Evolutionary conservation across 257 asterid species (phyloP).

Genomic region (Knoxia roxburghii): DNA sequence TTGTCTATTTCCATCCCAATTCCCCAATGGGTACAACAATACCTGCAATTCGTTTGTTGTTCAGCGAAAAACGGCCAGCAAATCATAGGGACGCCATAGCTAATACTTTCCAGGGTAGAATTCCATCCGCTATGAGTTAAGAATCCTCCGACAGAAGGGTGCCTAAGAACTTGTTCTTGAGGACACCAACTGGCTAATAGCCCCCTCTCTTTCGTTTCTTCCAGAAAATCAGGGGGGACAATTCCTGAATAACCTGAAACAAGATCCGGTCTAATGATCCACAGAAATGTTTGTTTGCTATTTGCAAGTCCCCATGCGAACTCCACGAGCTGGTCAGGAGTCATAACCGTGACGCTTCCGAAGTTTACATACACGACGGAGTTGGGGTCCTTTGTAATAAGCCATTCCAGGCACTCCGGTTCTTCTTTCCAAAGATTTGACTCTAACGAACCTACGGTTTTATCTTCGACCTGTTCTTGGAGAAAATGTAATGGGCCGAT

Average conservation of each 20-base stretch:
- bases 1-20: constrained; percentile 46
- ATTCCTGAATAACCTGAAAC: constrained; percentile 29
- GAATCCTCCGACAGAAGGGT: constrained; percentile 48
- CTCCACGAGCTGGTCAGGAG: constrained; percentile 35
- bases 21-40: constrained; percentile 32
- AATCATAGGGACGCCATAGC: constrained; percentile 45
- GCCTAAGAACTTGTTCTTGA: constrained; percentile 49
- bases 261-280: constrained; percentile 54
- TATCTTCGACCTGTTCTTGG: constrained; percentile 11
- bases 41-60: constrained; percentile 52
- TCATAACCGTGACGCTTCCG: constrained; percentile 43
- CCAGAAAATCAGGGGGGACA: constrained; percentile 29
- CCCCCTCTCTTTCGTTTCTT: constrained; percentile 34
- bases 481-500: constrained; percentile 51
- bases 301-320: constrained; percentile 58
- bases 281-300: constrained; percentile 34
- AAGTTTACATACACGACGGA: constrained; percentile 47
- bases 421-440: constrained; percentile 59
- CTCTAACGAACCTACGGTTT: constrained; percentile 16
- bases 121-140: constrained; percentile 59
- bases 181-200: constrained; percentile 43
- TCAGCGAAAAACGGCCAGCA: constrained; percentile 67
- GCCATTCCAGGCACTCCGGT: constrained; percentile 41
- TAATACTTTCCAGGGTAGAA: constrained; percentile 41
- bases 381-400: constrained; percentile 28